These are phyloP conservation scores for Kentomonas sorsogonicus DNA, from an alignment of 208 protist genomes.

Conservation along the genomic window DNA sequence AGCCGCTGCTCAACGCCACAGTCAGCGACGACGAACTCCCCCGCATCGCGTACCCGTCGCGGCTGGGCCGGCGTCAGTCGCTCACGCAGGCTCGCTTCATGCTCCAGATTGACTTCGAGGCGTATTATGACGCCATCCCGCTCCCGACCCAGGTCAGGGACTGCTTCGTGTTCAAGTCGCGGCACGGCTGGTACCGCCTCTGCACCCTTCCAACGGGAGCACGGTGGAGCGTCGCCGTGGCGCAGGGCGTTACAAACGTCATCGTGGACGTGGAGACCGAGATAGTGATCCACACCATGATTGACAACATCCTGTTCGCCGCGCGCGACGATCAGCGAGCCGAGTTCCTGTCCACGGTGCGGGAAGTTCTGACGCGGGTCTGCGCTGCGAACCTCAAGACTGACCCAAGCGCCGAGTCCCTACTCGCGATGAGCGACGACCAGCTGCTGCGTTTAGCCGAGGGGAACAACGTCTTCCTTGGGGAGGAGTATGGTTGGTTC, in stretches of 20 bases:
- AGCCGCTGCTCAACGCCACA: slow-evolving; percentile 26
- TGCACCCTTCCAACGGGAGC: slow-evolving; percentile 22
- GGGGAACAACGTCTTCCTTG: slow-evolving; percentile 17
- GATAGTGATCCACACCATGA: slow-evolving; percentile 18
- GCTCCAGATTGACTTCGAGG: slow-evolving; percentile 32
- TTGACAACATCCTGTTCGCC: slow-evolving; percentile 30
- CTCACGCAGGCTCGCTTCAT: slow-evolving; percentile 14
- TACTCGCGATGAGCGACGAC: slow-evolving; percentile 12
- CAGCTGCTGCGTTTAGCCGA: slow-evolving; percentile 12
- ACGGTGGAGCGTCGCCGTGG: slow-evolving; percentile 20
- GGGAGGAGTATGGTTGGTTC: slow-evolving; percentile 22
- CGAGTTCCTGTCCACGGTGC: slow-evolving; percentile 15
- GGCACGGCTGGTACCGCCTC: slow-evolving; percentile 15
- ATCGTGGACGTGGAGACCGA: slow-evolving; percentile 20
- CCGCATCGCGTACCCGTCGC: slow-evolving; percentile 6
- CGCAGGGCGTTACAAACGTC: slow-evolving; percentile 17
- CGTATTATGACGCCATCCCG: slow-evolving; percentile 29
- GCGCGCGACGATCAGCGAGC: slow-evolving; percentile 18
- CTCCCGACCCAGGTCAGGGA: slow-evolving; percentile 14
- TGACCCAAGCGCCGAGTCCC: slow-evolving; percentile 14
- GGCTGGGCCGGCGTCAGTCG: slow-evolving; percentile 14
- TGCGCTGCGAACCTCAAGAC: slow-evolving; percentile 16
- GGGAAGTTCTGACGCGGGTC: slow-evolving; percentile 13
- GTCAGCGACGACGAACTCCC: slow-evolving; percentile 26
- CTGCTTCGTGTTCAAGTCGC: slow-evolving; percentile 24